phyloP scores from a whole-genome alignment of 1,139 yeast genomes.

The Candida freyschussii region DNA sequence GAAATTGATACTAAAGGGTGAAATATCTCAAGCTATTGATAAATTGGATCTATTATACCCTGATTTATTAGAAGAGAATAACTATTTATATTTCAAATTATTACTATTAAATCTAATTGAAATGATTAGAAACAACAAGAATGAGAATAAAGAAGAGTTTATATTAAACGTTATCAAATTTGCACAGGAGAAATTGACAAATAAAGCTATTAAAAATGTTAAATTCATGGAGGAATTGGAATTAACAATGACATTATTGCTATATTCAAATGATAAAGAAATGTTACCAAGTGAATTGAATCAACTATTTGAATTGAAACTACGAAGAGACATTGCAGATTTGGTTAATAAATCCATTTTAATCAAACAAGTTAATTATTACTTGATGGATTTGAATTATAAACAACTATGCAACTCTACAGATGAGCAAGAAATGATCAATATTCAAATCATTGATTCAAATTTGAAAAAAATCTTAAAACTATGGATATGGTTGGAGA shows the following conservation, averaged over 20 bases:
- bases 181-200: conserved; percentile 56
- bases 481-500: conserved; percentile 60
- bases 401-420: conserved; percentile 3
- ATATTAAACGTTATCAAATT: conserved; percentile 54
- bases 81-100: conserved; percentile 57
- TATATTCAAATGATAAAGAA: conserved; percentile 34
- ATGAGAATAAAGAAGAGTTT: conserved; percentile 37
- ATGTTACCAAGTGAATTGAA: conserved; percentile 50
- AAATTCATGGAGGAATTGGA: conserved; percentile 59
- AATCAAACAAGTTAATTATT: conserved; percentile 16
- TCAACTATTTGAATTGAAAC: conserved; percentile 45
- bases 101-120: conserved; percentile 41
- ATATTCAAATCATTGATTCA: conserved; percentile 31
- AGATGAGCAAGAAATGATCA: conserved; percentile 7
- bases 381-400: conserved; percentile 5
- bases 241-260: conserved; percentile 59
- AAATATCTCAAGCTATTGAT: conserved; percentile 43
- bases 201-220: conserved; percentile 48
- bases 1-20: conserved; percentile 43
- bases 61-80: conserved; percentile 48
- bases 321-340: conserved; percentile 54
- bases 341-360: conserved; percentile 46
- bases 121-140: conserved; percentile 18
- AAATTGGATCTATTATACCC: conserved; percentile 48
- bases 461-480: conserved; percentile 52